A percentile compares a stretch with the other conserved stretches of the same genome.
Conservation (phyloP, 1,284 basidiomycete genomes). For the Mycosarcoma maydis region DNA sequence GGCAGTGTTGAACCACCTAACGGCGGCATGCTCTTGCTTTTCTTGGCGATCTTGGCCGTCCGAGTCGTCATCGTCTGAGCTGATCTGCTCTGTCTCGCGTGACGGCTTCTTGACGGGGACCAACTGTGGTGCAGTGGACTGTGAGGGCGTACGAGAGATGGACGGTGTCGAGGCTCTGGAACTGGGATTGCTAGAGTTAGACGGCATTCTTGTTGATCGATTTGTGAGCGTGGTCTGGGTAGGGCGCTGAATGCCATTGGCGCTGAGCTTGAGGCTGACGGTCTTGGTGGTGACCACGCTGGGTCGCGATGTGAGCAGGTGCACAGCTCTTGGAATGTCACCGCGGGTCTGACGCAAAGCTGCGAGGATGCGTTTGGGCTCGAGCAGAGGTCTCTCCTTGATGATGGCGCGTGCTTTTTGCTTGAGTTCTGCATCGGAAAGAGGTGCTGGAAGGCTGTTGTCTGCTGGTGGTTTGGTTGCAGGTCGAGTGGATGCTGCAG, state of each 20-base stretch:
- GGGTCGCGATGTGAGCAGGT: conserved; percentile 17
- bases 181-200: conserved; percentile 11
- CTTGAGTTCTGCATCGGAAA: conserved; percentile 20
- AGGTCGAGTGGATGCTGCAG: neutral
- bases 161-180: conserved; percentile 26
- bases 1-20: conserved; percentile 84
- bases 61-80: conserved; percentile 53
- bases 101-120: conserved; percentile 6
- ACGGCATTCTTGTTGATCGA: conserved; percentile 11
- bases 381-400: conserved; percentile 14
- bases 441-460: conserved; percentile 1
- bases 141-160: conserved; percentile 14
- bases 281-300: conserved; percentile 35
- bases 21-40: conserved; percentile 54
- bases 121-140: conserved; percentile 2
- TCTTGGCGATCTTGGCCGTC: conserved; percentile 49
- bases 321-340: conserved; percentile 10
- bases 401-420: conserved; percentile 30
- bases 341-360: conserved; percentile 35
- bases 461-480: conserved; percentile 4
- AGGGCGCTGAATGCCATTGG: conserved; percentile 13
- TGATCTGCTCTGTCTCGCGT: conserved; percentile 29
- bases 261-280: conserved; percentile 25
- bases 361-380: conserved; percentile 19
- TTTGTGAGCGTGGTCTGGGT: neutral